Evolutionary conservation across 2,329 filamentous ascomycete genomes (phyloP).

Genomic region (Paecilomyces dactylethromorphus): DNA sequence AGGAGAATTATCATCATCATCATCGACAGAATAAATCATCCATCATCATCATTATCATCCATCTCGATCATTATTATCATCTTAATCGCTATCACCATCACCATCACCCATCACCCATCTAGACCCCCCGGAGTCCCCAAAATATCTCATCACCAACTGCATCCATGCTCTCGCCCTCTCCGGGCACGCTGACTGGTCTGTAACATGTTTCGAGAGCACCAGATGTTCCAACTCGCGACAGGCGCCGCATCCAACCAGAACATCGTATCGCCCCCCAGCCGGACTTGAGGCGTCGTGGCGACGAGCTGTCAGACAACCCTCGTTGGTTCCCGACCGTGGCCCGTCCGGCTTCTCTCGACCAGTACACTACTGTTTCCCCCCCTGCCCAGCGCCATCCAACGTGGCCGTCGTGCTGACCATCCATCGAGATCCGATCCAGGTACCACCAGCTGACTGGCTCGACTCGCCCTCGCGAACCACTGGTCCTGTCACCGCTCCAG

Average conservation of each 20-base stretch:
- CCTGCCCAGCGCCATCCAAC: no score
- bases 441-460: slow-evolving; percentile 8
- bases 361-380: no score
- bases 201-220: neutral
- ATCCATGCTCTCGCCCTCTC: neutral
- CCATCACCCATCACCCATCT: no score
- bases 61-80: no score
- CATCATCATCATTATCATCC: no score
- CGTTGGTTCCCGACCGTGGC: no score
- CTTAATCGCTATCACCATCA: no score
- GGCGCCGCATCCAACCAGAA: slow-evolving; percentile 7
- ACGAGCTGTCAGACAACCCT: no score
- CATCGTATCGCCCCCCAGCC: neutral
- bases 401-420: slow-evolving; percentile 15
- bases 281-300: no score
- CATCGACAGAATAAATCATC: no score
- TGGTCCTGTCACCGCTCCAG: neutral
- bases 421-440: slow-evolving; percentile 11
- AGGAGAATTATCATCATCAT: no score
- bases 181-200: slow-evolving; percentile 2
- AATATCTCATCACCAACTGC: no score
- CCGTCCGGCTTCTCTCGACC: neutral
- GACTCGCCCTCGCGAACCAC: neutral
- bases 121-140: neutral
- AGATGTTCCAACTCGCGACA: slow-evolving; percentile 3